Evolutionary conservation across 2,329 filamentous ascomycete species (phyloP), one percentile per base, ranked within the genome.

Genomic region (Apiospora sp.): DNA sequence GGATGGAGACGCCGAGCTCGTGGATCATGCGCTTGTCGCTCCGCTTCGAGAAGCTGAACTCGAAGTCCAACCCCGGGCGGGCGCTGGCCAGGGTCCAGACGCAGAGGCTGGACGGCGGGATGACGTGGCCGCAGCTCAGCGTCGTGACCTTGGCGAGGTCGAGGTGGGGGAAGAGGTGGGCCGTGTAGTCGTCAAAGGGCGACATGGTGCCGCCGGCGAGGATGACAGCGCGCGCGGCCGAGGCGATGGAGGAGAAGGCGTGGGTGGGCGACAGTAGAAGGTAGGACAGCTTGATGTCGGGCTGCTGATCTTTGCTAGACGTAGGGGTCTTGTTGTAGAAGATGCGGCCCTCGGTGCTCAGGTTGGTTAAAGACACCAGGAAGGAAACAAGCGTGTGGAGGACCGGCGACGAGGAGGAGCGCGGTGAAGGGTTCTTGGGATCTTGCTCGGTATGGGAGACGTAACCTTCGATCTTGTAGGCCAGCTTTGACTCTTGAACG

Each of bases 191-290:
- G 34, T 92, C 90, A 85, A 98, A 97, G 0, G 96, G 96, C 2
- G 96, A 97, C 96, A 99, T 98, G 37, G 96, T 99, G 30, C 96
- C 96, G 72, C 96, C 96, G 0, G 95, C 96, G 4, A 99, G 86
- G 58, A 99, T 92, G 4, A 99, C 93, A 1, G 96, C 94, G 72
- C 95, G 89, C 0, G 96, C 94, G 74, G 93, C 91, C 43, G 94
- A 91, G 1, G 96, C 94, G 70, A 98, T 93, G 14, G 95, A 93
- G 10, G 92, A 92, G 82, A 99, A 98, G 76, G 97, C 94, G 77
- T 96, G 92, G 0, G 95, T 95, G 0, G 96, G 96, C 44, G 98
- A 96, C 0, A 99, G 89, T 5, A 99, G 88, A 77, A 98, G 90
- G 80, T 98, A 99, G 61, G 92, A 94, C 16, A 98, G 84, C 30